Evolutionary conservation across 1,284 basidiomycete genomes (phyloP).

Genomic region (Fistulinella cinereoalba): DNA sequence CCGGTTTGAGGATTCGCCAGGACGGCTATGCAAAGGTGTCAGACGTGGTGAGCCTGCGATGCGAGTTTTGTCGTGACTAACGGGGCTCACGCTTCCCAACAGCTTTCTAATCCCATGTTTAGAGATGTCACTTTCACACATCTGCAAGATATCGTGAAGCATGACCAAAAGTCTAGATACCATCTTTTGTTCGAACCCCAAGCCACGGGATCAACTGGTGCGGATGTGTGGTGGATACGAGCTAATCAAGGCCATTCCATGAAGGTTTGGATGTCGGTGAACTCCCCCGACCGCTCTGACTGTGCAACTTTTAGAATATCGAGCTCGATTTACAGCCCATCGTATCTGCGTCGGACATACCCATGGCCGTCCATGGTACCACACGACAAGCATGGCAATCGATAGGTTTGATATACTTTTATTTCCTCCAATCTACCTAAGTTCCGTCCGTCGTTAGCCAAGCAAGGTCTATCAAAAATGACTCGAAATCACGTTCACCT

Average conservation of each 20-base stretch:
- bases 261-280: constrained; percentile 44
- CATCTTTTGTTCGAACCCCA: constrained; percentile 62
- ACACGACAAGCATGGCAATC: constrained; percentile 60
- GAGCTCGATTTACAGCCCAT: constrained; percentile 69
- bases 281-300: background rate
- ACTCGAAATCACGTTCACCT: constrained; percentile 85
- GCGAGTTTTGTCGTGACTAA: background rate
- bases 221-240: constrained; percentile 75
- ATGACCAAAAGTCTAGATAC: constrained; percentile 79
- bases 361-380: constrained; percentile 80
- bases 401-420: constrained; percentile 53
- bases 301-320: constrained; percentile 45
- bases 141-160: constrained; percentile 70
- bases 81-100: constrained; percentile 7
- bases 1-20: constrained; percentile 54
- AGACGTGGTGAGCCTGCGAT: constrained; percentile 50
- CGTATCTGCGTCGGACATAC: constrained; percentile 57
- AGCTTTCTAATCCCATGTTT: constrained; percentile 56
- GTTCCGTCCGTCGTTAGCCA: constrained; percentile 38
- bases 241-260: constrained; percentile 95
- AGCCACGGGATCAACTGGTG: constrained; percentile 30
- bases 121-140: constrained; percentile 51
- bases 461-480: constrained; percentile 81
- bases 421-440: background rate
- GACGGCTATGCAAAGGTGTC: constrained; percentile 66